Conservation (phyloP, 108 stramenopile genomes). For the Nannochloropsis oceanica region DNA sequence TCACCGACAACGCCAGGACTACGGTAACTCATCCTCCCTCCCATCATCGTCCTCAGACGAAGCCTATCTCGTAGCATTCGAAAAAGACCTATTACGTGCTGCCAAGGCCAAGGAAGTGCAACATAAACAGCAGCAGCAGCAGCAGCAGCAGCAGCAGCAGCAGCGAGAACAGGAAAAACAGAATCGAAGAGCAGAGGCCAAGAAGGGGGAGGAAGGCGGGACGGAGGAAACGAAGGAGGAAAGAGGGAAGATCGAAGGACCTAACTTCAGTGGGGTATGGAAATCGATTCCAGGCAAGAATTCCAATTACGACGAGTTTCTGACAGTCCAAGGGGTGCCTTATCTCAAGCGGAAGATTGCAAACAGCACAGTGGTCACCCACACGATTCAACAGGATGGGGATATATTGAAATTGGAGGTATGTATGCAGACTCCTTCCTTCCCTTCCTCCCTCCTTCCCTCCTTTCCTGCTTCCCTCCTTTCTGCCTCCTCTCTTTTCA, state of each 20-base stretch:
- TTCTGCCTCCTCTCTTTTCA: neutral
- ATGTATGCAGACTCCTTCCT: neutral
- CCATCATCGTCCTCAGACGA: neutral
- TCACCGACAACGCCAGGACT: neutral
- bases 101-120: neutral
- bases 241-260: neutral
- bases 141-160: neutral
- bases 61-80: neutral
- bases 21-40: too few species aligned
- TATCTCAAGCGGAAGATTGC: neutral
- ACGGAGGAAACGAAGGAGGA: neutral
- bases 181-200: too few species aligned
- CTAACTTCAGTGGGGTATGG: neutral
- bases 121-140: neutral
- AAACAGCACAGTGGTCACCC: neutral
- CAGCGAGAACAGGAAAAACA: neutral
- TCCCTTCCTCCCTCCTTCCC: neutral
- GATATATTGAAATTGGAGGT: neutral
- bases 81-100: neutral
- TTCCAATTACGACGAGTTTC: neutral
- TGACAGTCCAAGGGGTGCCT: neutral
- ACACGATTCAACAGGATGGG: neutral
- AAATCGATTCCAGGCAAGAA: neutral
- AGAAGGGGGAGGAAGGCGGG: neutral
- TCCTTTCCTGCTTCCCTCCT: neutral